Evolutionary conservation across 2,329 filamentous ascomycete species (phyloP).

Genomic region (Penicillium brevicompactum): DNA sequence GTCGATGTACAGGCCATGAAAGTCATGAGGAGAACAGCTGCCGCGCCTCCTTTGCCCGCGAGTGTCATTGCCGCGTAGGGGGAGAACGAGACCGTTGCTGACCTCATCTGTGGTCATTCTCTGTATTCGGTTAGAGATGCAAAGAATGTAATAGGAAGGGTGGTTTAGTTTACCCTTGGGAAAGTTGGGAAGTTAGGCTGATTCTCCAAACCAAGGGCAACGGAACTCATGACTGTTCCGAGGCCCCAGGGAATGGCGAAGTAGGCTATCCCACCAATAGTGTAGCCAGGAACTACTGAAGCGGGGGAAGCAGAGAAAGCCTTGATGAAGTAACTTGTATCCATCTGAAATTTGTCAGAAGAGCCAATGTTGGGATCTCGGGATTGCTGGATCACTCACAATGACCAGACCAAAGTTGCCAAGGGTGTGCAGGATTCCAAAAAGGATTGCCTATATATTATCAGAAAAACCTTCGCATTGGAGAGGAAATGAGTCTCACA

Average conservation of each 20-base stretch:
- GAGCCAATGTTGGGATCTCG: no score
- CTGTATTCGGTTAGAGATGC: constrained; percentile 9
- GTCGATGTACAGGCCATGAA: constrained; percentile 52
- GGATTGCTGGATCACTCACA: constrained; percentile 23
- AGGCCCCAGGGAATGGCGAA: constrained; percentile 59
- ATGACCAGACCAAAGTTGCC: constrained; percentile 58
- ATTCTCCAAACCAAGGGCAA: constrained; percentile 52
- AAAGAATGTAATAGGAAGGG: background rate
- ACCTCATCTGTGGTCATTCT: constrained; percentile 43
- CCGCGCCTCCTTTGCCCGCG: constrained; percentile 43
- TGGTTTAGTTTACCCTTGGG: constrained; percentile 41
- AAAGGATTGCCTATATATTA: constrained; percentile 48
- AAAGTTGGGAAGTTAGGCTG: constrained; percentile 57
- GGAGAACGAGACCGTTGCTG: constrained; percentile 40
- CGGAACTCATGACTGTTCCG: constrained; percentile 54
- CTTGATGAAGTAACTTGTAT: constrained; percentile 57
- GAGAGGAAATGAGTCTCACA: constrained; percentile 39
- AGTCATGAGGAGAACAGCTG: constrained; percentile 39
- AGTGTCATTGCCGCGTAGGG: constrained; percentile 44
- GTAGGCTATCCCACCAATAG: constrained; percentile 55
- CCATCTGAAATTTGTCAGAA: constrained; percentile 41
- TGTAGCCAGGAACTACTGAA: constrained; percentile 55
- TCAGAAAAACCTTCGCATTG: no score
- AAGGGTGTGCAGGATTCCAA: constrained; percentile 53
- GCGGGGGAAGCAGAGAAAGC: constrained; percentile 52